phyloP scores from a whole-genome alignment of 2,329 filamentous ascomycete genomes.

The Neofusicoccum laricinum region DNA sequence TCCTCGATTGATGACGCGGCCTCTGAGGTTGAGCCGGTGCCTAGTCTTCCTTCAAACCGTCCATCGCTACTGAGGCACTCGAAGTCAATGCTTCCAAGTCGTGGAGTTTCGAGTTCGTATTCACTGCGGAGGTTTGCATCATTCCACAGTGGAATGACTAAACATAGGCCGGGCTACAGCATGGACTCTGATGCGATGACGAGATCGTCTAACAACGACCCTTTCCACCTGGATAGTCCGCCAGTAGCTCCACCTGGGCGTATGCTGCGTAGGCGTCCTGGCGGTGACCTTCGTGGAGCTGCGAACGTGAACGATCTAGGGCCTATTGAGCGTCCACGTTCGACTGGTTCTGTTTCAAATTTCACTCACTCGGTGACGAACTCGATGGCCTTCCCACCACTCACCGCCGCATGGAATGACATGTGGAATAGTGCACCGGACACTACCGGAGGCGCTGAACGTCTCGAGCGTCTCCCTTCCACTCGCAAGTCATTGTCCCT shows the following conservation, averaged over 20 bases:
- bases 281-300: constrained; percentile 47
- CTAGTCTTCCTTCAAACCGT: neutral
- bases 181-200: constrained; percentile 53
- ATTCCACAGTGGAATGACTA: constrained; percentile 55
- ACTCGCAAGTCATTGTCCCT: constrained; percentile 38
- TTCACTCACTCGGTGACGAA: constrained; percentile 41
- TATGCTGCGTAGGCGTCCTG: constrained; percentile 47
- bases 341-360: constrained; percentile 47
- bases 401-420: constrained; percentile 16
- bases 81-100: constrained; percentile 29
- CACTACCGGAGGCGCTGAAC: neutral
- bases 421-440: neutral
- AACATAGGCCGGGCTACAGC: constrained; percentile 54
- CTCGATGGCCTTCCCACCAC: constrained; percentile 31
- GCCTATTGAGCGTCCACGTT: constrained; percentile 41
- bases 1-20: neutral
- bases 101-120: constrained; percentile 22
- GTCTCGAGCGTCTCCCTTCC: neutral
- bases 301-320: constrained; percentile 48
- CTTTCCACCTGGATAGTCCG: constrained; percentile 36
- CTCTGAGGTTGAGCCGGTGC: neutral
- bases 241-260: constrained; percentile 28
- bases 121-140: constrained; percentile 59
- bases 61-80: constrained; percentile 27
- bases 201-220: constrained; percentile 42